phyloP scores from a whole-genome alignment of 2,329 filamentous ascomycete species.

The Clarireedia paspali region DNA sequence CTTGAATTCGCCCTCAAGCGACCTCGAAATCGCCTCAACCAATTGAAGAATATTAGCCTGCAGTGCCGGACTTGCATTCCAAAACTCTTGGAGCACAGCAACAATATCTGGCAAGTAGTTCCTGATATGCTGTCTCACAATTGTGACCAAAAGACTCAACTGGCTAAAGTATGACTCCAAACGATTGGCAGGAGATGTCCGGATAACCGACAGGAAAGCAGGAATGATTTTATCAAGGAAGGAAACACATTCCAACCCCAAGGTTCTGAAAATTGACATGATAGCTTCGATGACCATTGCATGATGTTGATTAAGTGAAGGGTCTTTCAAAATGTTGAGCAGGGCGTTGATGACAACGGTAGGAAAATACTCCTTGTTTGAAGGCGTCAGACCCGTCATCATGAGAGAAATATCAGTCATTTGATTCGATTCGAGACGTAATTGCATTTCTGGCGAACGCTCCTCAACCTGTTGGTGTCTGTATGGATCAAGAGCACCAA shows the following conservation, averaged over 20 bases:
- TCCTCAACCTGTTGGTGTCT: constrained; percentile 94
- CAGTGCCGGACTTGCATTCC: constrained; percentile 70
- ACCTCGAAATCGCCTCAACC: constrained; percentile 88
- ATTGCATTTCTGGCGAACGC: constrained; percentile 73
- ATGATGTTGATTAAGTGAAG: constrained; percentile 83
- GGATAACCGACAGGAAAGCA: constrained; percentile 84
- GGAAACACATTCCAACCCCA: constrained; percentile 91
- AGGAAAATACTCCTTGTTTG: constrained; percentile 96
- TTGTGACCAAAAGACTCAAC: constrained; percentile 82
- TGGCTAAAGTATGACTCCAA: constrained; percentile 98
- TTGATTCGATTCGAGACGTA: constrained; percentile 52
- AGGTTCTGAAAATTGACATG: constrained; percentile 96
- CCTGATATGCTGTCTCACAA: constrained; percentile 92
- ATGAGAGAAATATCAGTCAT: constrained; percentile 93
- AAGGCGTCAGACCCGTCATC: constrained; percentile 94
- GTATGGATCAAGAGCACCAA: constrained; percentile 92
- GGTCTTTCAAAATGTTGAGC: constrained; percentile 84
- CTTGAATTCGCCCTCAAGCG: constrained; percentile 96
- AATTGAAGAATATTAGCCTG: constrained; percentile 88
- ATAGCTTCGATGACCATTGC: constrained; percentile 93
- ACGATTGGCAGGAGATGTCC: constrained; percentile 66
- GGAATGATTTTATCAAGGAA: constrained; percentile 93
- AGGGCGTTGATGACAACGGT: constrained; percentile 96
- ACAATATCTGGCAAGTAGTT: constrained; percentile 85
- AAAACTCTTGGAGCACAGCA: constrained; percentile 80